Evolutionary conservation across 495 filamentous ascomycete species (phyloP).

Genomic region (Lasiosphaeria hispida): DNA sequence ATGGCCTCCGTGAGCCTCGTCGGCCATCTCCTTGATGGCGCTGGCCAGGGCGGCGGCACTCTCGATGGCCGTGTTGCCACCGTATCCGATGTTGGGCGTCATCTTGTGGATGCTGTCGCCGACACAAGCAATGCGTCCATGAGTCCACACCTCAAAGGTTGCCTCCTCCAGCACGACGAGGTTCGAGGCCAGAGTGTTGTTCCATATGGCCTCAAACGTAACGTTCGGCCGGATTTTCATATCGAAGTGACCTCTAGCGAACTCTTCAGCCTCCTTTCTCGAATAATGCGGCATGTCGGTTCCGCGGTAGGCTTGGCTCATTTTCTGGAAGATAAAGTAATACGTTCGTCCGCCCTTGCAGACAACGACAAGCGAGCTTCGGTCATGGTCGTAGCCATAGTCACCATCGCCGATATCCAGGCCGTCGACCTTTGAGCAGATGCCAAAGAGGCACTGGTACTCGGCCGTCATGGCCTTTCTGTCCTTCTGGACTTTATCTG

Average conservation of each 20-base stretch:
- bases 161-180: constrained; percentile 42
- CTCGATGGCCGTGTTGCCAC: constrained; percentile 26
- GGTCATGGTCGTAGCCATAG: constrained; percentile 18
- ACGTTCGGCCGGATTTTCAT: constrained; percentile 29
- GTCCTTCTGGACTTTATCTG: constrained; percentile 15
- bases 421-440: constrained; percentile 12
- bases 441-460: constrained; percentile 43
- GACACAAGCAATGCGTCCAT: constrained; percentile 45
- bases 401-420: constrained; percentile 21
- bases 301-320: constrained; percentile 9
- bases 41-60: constrained; percentile 21
- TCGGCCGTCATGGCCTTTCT: constrained; percentile 22
- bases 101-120: constrained; percentile 55
- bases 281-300: constrained; percentile 31
- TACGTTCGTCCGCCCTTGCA: constrained; percentile 29
- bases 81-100: constrained; percentile 34
- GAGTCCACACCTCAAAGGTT: constrained; percentile 41
- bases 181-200: constrained; percentile 8
- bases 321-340: constrained; percentile 36
- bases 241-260: constrained; percentile 24
- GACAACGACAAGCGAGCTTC: constrained; percentile 25
- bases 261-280: constrained; percentile 31
- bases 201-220: constrained; percentile 34
- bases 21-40: constrained; percentile 12
- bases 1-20: neutral